Base-by-base conservation (phyloP, 257 asterid genomes). In the Haberlea rhodopensis region DNA sequence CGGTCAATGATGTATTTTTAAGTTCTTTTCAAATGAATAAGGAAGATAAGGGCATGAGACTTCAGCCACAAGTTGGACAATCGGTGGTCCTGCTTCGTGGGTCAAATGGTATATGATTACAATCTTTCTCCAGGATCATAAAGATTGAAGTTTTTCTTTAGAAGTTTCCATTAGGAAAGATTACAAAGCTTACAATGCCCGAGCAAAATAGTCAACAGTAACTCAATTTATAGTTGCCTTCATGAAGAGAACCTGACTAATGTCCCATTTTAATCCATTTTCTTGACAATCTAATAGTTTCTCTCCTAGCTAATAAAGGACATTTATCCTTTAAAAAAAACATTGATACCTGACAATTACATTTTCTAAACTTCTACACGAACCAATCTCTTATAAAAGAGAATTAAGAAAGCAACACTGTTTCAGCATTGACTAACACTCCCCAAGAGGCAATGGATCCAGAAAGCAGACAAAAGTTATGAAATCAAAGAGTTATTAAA, bases 21-120 rank as follows among this genome's bases (percentile, higher is more conserved):
- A 28, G 60, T 64, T 40, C 52, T 51, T 52, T 51, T 21, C 40
- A 45, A 46, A 37, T 6, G 49, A 26, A 9, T 48, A 26, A 9
- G 60, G 59, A n/a, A 49, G 59, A 26, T 57, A 48, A 40, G 68
- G 68, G 62, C 48, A 43, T 45, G 51, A 21, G 6, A 24, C 22
- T 25, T 67, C 27, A 45, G 27, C 57, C 15, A 21, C 57, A 26
- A 57, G 65, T 45, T 57, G 23, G 29, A 26, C 29, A 25, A 27
- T 11, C 7, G 6, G 45, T 56, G 72, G 66, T 21, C 52, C 60
- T 25, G 46, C 60, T 57, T 58, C 18, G 23, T 57, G 56, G 43
- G 52, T 37, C 60, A 21, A 19, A 53, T 64, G 60, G 31, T 29
- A 49, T 34, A 34, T 9, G 15, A 34, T 34, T 34, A 6, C 8